Evolutionary conservation across 148 eudicot species (phyloP).

Genomic region (Nepenthes mirabilis): DNA sequence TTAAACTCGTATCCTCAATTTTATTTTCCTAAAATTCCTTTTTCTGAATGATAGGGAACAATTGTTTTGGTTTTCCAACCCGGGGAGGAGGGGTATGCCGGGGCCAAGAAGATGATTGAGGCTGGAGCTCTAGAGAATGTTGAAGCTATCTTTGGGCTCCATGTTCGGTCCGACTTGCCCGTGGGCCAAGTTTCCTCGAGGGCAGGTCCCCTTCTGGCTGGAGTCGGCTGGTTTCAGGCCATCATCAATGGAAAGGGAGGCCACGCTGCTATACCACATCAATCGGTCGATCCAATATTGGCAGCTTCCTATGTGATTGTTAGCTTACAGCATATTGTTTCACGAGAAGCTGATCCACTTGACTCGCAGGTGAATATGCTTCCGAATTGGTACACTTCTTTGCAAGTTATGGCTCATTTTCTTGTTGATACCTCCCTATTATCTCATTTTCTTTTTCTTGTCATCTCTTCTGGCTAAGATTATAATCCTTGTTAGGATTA

Average conservation of each 20-base stretch:
- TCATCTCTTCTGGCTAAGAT: not conserved
- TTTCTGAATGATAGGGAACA: conserved; percentile 5
- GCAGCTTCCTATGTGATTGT: conserved; percentile 64
- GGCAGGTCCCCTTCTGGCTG: conserved; percentile 67
- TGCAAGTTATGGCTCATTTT: no score
- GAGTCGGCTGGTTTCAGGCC: conserved; percentile 60
- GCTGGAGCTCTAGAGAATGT: conserved; percentile 9
- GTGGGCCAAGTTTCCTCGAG: conserved; percentile 43
- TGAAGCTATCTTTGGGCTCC: conserved; percentile 70
- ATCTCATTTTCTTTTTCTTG: not conserved
- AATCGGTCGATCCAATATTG: conserved; percentile 30
- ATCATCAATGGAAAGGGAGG: conserved; percentile 22
- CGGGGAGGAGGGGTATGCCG: conserved; percentile 3
- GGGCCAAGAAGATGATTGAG: conserved; percentile 11
- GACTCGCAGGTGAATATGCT: conserved; percentile 44
- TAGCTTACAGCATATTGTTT: conserved; percentile 60
- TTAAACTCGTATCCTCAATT: no score
- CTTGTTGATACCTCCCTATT: not conserved
- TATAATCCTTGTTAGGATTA: not conserved
- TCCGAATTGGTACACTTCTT: no score
- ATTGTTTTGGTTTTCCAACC: conserved; percentile 36
- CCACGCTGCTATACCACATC: conserved; percentile 1
- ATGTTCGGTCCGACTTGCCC: conserved; percentile 32
- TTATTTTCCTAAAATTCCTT: not conserved
- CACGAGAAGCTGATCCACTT: conserved; percentile 72